These are phyloP conservation scores for Ogataea degrootiae DNA, from an alignment of 805 yeast genomes.

Conservation along the genomic window DNA sequence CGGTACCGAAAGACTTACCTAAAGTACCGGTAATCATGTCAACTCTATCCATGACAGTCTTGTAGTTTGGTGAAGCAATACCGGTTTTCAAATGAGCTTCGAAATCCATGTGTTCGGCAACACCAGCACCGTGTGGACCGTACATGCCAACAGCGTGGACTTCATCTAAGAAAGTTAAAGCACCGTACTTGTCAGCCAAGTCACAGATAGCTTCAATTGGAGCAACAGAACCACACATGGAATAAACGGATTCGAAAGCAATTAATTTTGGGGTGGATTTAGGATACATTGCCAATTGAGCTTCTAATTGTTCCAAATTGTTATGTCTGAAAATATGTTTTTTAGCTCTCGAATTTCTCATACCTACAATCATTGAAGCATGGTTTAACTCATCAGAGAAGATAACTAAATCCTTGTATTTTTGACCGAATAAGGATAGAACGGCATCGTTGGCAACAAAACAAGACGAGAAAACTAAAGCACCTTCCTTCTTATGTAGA, in stretches of 20 bases:
- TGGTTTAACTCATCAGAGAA: constrained; percentile 93
- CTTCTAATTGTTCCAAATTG: constrained; percentile 79
- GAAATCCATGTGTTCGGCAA: constrained; percentile 93
- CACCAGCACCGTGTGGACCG: constrained; percentile 99
- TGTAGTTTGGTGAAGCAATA: constrained; percentile 43
- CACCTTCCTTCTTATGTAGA: constrained; percentile 91
- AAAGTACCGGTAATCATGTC: constrained; percentile 97
- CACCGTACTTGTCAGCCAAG: constrained; percentile 96
- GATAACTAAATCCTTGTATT: constrained; percentile 82
- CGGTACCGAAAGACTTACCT: constrained; percentile 95
- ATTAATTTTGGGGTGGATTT: constrained; percentile 86
- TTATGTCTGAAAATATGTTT: constrained; percentile 93
- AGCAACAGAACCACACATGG: constrained; percentile 97
- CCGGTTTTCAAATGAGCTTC: constrained; percentile 73
- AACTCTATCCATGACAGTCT: constrained; percentile 79
- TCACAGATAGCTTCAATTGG: constrained; percentile 92
- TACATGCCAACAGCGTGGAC: constrained; percentile 99
- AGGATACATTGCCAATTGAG: constrained; percentile 73
- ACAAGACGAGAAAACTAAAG: constrained; percentile 92
- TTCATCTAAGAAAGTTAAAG: constrained; percentile 93
- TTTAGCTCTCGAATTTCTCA: constrained; percentile 79
- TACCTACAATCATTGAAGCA: constrained; percentile 97
- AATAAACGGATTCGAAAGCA: constrained; percentile 95
- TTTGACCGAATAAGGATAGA: constrained; percentile 83
- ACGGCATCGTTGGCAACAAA: constrained; percentile 97